These are phyloP conservation scores for Pichia sp. DNA, from an alignment of 1,139 yeast species.

Conservation along the genomic window DNA sequence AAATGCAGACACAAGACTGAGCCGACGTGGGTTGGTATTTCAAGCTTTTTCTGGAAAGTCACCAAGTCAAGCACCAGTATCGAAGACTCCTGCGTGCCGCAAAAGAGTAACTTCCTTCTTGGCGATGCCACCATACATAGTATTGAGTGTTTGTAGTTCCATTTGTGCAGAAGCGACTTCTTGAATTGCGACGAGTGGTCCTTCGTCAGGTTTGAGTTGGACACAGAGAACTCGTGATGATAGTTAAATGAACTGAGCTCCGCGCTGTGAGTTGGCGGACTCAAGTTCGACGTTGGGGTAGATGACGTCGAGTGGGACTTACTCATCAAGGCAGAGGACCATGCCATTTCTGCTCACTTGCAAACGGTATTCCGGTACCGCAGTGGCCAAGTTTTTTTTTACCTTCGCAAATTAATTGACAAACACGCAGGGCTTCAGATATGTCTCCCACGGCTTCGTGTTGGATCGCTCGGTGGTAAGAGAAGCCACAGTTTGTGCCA, in stretches of 20 bases:
- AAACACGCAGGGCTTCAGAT: not conserved
- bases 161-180: conserved; percentile 50
- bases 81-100: conserved; percentile 92
- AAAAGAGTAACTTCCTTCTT: conserved; percentile 55
- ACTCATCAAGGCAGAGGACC: not conserved
- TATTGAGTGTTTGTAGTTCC: conserved; percentile 72
- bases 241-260: conserved; percentile 13
- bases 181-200: conserved; percentile 16
- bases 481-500: not conserved
- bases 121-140: conserved; percentile 74
- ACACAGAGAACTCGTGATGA: conserved; percentile 15
- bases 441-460: not conserved
- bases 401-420: not conserved
- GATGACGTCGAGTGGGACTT: conserved; percentile 3
- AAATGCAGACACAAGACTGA: conserved; percentile 68
- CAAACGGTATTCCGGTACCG: not conserved
- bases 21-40: conserved; percentile 51
- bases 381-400: not conserved
- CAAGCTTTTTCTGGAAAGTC: conserved; percentile 52
- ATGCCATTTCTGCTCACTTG: not conserved
- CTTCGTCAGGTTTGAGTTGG: conserved; percentile 9
- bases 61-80: conserved; percentile 66
- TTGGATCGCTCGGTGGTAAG: not conserved
- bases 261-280: conserved; percentile 4
- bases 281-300: conserved; percentile 8